Evolutionary conservation across 1,284 basidiomycete genomes (phyloP), one percentile per base, ranked within the genome.

Genomic region (Fomitiporia mediterranea): DNA sequence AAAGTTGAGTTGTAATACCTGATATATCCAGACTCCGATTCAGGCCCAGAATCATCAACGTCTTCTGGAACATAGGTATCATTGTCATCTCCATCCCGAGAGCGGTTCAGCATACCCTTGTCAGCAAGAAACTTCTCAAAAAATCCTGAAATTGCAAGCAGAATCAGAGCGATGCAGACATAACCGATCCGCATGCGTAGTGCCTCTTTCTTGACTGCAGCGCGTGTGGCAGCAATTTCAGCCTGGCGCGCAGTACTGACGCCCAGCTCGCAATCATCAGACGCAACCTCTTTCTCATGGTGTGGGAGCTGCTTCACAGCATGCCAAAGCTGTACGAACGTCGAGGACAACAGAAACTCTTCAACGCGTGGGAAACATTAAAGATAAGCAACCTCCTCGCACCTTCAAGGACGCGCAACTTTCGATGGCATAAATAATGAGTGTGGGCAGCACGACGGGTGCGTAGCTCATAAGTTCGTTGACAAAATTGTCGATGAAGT

Each of bases 281-380:
- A 5, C 8, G 35, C 6, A 40, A 27, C 15, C 46, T 49, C 44
- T n/a, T 35, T 9, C 47, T 28, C 43, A 11, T 40, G 23, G n/a
- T 39, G 38, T 2, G 46, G 44, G 15, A 47, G 21, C 38, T 50
- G 53, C 8, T 48, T 21, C 9, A 55, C 53, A 19, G 53, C 46
- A 21, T 55, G 53, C 53, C 44, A 49, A 2, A 40, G 13, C 53
- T 55, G n/a, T n/a, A n/a, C n/a, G n/a, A n/a, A n/a, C n/a, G n/a
- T n/a, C n/a, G n/a, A n/a, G n/a, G n/a, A n/a, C n/a, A n/a, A n/a
- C n/a, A n/a, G n/a, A n/a, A n/a, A n/a, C n/a, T n/a, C n/a, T n/a
- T n/a, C n/a, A n/a, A n/a, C n/a, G n/a, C n/a, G n/a, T n/a, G n/a
- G n/a, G n/a, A n/a, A n/a, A n/a, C n/a, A n/a, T 11, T 54, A 19